Evolutionary conservation across 257 asterid genomes (phyloP).

Genomic region (Nicotiana noctiflora): DNA sequence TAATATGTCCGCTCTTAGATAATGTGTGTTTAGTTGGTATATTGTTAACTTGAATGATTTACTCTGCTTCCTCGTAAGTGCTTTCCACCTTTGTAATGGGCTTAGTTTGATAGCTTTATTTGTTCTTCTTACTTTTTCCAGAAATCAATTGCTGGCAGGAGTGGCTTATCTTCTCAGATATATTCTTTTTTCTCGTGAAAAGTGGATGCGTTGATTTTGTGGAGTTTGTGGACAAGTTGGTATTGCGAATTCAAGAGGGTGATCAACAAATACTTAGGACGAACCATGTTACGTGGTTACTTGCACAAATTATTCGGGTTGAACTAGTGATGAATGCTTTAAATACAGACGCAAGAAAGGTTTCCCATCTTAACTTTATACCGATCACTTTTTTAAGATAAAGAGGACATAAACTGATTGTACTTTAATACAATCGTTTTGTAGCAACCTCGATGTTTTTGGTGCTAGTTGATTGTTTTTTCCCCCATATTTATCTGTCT

Average conservation of each 20-base stretch:
- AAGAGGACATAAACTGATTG: not conserved
- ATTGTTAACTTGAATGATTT: not conserved
- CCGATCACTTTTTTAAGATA: not conserved
- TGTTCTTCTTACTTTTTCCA: slow-evolving; percentile 28
- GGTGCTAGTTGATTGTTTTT: slow-evolving; percentile 4
- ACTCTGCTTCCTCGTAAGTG: not conserved
- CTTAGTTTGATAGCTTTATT: not conserved
- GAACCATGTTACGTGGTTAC: slow-evolving; percentile 95
- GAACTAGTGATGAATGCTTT: slow-evolving; percentile 91
- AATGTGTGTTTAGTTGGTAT: not conserved
- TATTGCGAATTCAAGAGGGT: slow-evolving; percentile 78
- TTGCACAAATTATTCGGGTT: slow-evolving; percentile 93
- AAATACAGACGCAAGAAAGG: slow-evolving; percentile 84
- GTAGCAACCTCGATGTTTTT: not conserved
- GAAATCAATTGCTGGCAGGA: slow-evolving; percentile 97
- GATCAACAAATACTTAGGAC: slow-evolving; percentile 86
- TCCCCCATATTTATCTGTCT: not conserved
- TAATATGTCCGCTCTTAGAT: not conserved
- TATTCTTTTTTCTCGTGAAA: slow-evolving; percentile 88
- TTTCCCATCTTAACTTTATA: slow-evolving; percentile 20
- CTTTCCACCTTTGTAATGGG: not conserved
- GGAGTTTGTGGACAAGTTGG: slow-evolving; percentile 93
- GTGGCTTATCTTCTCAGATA: slow-evolving; percentile 94
- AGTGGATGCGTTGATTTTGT: slow-evolving; percentile 96
- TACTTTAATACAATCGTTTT: not conserved